Evolutionary conservation across 345 rosid genomes (phyloP).

Genomic region (Eucalyptus grandis): DNA sequence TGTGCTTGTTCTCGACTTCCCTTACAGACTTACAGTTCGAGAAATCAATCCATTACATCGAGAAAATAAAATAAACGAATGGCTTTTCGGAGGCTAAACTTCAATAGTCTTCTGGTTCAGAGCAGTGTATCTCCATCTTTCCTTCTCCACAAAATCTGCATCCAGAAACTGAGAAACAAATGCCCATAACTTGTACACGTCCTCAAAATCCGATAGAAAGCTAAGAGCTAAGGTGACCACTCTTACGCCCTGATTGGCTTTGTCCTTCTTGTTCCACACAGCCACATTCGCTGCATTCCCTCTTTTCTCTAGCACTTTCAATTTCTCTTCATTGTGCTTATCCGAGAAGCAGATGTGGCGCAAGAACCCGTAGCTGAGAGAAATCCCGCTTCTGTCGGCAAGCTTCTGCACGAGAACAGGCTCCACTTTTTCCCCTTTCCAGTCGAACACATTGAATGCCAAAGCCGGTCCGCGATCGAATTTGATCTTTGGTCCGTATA

Average conservation of each 20-base stretch:
- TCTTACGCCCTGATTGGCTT: constrained; percentile 29
- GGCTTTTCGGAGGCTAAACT: constrained; percentile 12
- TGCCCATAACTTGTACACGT: constrained; percentile 68
- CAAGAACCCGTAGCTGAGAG: constrained; percentile 59
- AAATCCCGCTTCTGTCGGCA: constrained; percentile 63
- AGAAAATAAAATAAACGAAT: not conserved
- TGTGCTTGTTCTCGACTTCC: not conserved
- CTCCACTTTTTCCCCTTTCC: constrained; percentile 73
- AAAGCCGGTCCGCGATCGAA: constrained; percentile 83
- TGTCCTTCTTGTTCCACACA: constrained; percentile 14
- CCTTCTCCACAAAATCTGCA: constrained; percentile 86
- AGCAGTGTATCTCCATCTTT: constrained; percentile 62
- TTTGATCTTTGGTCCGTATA: constrained; percentile 77
- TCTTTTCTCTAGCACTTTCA: constrained; percentile 33
- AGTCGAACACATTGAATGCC: constrained; percentile 75
- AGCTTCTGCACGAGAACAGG: constrained; percentile 83
- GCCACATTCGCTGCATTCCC: constrained; percentile 5
- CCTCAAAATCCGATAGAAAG: constrained; percentile 75
- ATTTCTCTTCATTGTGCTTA: constrained; percentile 42
- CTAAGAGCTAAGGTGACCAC: constrained; percentile 76
- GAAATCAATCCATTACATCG: not conserved
- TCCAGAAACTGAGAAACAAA: constrained; percentile 84
- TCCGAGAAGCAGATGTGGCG: constrained; percentile 55
- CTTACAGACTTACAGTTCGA: not conserved
- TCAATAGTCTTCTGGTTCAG: constrained; percentile 53